Evolutionary conservation across 352 stramenopile genomes (phyloP), one percentile per base, ranked within the genome.

Genomic region (Phytophthora boehmeriae): DNA sequence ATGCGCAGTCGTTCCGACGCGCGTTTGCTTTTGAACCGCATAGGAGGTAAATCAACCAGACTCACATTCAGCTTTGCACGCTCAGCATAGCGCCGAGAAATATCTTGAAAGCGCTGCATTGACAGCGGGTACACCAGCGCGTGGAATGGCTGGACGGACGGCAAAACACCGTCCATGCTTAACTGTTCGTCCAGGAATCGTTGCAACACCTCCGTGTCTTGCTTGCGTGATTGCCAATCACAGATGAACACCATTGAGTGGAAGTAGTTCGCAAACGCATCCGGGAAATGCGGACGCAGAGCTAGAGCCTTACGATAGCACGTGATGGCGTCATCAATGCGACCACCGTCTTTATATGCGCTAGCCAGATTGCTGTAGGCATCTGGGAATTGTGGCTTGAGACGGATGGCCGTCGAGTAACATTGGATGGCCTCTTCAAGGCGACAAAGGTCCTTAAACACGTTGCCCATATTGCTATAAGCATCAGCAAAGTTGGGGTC

Each of bases 391-490:
- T 80, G 60, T 19, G 89, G 89, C 43, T 97, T 96, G 14, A 98
- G 72, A 8, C 92, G 86, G 47, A 97, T 96, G 8, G 91, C 91
- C 8, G 85, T 96, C 44, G 72, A 90, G 75, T 97, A 97, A 71
- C 89, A 97, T 50, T 88, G 73, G 53, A 97, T 95, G 8, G 92
- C 92, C 41, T 98, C 90, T 8, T 95, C 81, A 0, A 97, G 67
- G 0, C 88, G 82, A 27, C 86, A 80, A 22, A 97, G 59, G 49
- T 98, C 92, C 61, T 97, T 97, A 59, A 97, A 98, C 25, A 96
- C 91, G 65, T 97, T 97, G 57, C 93, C 93, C 78, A 98, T 96
- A 66, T 98, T 98, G 66, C 83, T 96, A 73, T 96, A 98, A 3
- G 93, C 92, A 54, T 97, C 90, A 2, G 90, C 89, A 70, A 98